Evolutionary conservation across 495 filamentous ascomycete species (phyloP), one percentile per base, ranked within the genome.

Genomic region (Aspergillus ellipticus): DNA sequence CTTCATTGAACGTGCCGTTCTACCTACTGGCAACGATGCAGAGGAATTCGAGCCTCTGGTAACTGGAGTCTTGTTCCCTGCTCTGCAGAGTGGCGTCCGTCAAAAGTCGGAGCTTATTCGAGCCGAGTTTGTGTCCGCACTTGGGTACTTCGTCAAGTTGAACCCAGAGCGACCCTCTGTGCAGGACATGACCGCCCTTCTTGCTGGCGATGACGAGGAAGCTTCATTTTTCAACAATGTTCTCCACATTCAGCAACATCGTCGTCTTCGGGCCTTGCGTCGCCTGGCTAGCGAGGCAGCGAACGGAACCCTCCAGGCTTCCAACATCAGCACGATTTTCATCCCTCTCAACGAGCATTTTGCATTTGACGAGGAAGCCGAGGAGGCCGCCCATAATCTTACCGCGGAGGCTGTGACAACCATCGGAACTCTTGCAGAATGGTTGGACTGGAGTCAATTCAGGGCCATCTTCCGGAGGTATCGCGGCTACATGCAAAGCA

Each of bases 271-370:
- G 54, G 94, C 95, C 9, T 71, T 97, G 20, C 87, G 89, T 42
- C 76, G 89, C 43, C 73, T 98, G 17, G 85, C 88, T 45, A 71
- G 71, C 10, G 84, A 85, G 51, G 88, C 88, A 31, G 65, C 75
- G 3, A 80, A 81, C 50, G 80, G 82, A 17, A 71, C 80, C 35
- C 69, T 97, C 21, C 79, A 78, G 43, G 87, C 88, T 61, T 81
- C 82, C 41, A 93, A 96, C 61, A 79, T 96, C 58, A 85, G 85
- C 61, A 85, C 92, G 39, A 87, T 96, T 67, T 90, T 97, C 66
- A 79, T 97, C 24, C 95, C 94, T 1, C 79, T 97, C 10, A 80
- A 96, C 16, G 94, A 99, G 65, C 91, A 96, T 66, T 97, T 96
- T 63, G 82, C 96, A 21, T 93, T 97, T 62, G 85, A 90, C 59